These are phyloP conservation scores for Tieghemostelium lacteum DNA, from an alignment of 78 protist genomes.

Conservation along the genomic window DNA sequence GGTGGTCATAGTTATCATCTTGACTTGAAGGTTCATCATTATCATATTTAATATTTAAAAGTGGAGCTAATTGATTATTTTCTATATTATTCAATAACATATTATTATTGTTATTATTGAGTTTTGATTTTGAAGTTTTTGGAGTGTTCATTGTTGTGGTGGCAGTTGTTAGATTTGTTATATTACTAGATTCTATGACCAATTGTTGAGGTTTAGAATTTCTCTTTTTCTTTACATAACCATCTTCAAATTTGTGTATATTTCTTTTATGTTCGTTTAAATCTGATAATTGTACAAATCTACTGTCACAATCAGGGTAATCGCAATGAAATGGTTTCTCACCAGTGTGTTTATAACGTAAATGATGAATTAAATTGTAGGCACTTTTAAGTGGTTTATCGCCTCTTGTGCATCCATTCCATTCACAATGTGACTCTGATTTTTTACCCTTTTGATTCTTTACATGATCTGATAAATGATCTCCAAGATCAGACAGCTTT, in stretches of 20 bases:
- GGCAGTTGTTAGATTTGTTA: background rate
- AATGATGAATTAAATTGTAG: conserved; percentile 68
- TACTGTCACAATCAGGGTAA: conserved; percentile 45
- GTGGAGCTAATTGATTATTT: no score
- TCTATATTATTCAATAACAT: no score
- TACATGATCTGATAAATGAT: conserved; percentile 64
- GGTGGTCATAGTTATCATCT: background rate
- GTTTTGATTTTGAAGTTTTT: background rate
- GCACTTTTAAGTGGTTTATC: conserved; percentile 74
- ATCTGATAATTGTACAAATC: conserved; percentile 67
- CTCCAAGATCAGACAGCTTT: conserved; percentile 44
- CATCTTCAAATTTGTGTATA: conserved; percentile 74
- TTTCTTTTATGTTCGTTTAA: conserved; percentile 70
- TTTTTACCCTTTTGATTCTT: conserved; percentile 66
- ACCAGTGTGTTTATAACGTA: conserved; percentile 74
- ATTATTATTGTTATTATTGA: no score
- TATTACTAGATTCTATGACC: background rate
- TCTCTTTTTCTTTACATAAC: conserved; percentile 74
- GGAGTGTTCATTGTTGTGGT: background rate
- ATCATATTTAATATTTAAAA: no score
- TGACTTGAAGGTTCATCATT: background rate
- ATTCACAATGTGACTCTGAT: conserved; percentile 63
- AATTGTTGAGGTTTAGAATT: conserved; percentile 5
- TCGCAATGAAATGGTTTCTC: conserved; percentile 74
- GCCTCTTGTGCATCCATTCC: conserved; percentile 61